These are phyloP conservation scores for Noccaea bulbosa DNA, from an alignment of 345 rosid genomes.

Conservation along the genomic window DNA sequence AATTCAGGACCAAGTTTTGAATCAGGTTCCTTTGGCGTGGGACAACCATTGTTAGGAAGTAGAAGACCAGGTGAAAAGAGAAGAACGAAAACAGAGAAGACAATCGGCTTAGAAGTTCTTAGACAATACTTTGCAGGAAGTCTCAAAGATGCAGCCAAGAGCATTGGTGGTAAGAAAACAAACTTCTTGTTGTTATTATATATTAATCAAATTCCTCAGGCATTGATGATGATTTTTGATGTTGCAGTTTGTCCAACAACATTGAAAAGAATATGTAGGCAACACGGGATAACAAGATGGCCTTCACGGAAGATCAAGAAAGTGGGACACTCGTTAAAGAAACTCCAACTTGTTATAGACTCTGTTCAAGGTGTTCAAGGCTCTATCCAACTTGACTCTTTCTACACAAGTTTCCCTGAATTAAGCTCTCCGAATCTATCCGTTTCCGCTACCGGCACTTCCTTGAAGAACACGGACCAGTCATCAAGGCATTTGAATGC, in stretches of 20 bases:
- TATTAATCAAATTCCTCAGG: background rate
- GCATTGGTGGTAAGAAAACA: conserved; percentile 79
- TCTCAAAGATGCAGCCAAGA: conserved; percentile 96
- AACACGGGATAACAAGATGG: conserved; percentile 91
- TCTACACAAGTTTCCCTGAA: conserved; percentile 87
- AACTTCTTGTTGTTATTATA: conserved; percentile 6
- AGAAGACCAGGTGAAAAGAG: conserved; percentile 66
- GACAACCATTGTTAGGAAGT: conserved; percentile 41
- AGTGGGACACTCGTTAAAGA: conserved; percentile 91
- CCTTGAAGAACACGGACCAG: conserved; percentile 43
- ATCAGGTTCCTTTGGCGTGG: conserved; percentile 48
- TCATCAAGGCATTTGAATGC: conserved; percentile 42
- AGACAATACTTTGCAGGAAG: conserved; percentile 93
- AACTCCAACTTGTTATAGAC: conserved; percentile 90
- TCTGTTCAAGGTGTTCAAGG: conserved; percentile 94
- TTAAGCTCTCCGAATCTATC: conserved; percentile 66
- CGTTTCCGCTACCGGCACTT: conserved; percentile 25
- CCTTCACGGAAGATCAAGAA: conserved; percentile 97
- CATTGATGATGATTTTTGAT: conserved; percentile 13
- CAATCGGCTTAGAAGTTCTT: conserved; percentile 84
- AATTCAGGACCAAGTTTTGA: conserved; percentile 44
- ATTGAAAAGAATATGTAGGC: conserved; percentile 92
- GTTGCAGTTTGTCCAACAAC: conserved; percentile 97
- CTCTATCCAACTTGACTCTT: conserved; percentile 80
- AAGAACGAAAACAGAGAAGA: conserved; percentile 80